Evolutionary conservation across 2,329 filamentous ascomycete species (phyloP), one percentile per base, ranked within the genome.

Genomic region (Verticillium albo-atrum): DNA sequence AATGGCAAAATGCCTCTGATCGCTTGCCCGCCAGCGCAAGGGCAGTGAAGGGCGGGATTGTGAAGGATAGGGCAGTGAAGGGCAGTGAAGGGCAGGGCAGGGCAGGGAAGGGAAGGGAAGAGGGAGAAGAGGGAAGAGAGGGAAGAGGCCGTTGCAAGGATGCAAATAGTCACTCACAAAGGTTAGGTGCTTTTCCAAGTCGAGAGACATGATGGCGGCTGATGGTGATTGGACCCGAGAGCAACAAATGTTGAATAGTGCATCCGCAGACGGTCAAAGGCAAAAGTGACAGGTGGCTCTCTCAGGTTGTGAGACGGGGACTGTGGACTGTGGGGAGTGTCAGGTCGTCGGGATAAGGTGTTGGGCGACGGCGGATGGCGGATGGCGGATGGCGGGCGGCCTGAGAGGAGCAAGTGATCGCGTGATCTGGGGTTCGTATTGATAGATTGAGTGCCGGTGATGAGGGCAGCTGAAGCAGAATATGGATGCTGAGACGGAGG

Each of bases 181-280:
- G 75, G 85, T 86, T 68, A 95, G 81, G 71, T 94, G 91, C 72
- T 87, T 89, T 78, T 95, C 91, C 57, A 95, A 82, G 70, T 93
- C 88, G 69, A 95, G 83, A 67, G 85, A 84, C 85, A 88, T 88
- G 63, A 62, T 69, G 67, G 63, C 57, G 57, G 60, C 61, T 62
- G 51, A 28, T 30, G 12, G 51, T 28, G 51, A 53, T 53, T 27
- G 51, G 51, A 30, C 42, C 42, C 14, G 42, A 50, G 42, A 50
- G 42, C n/a, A 50, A 23, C 42, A 50, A 50, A 50, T 50, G 42
- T 50, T 50, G 42, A 50, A 50, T 50, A 50, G 42, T 50, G 42
- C 42, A 50, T 23, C 42, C 42, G 42, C 42, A 23, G 20, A 25
- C 42, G 30, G 30, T 32, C 30, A 32, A 32, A 32, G 9, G 42